A percentile compares a stretch with the other conserved stretches of the same genome.
Conservation (phyloP, 306 rosid species). For the Lathyrus oleraceus region DNA sequence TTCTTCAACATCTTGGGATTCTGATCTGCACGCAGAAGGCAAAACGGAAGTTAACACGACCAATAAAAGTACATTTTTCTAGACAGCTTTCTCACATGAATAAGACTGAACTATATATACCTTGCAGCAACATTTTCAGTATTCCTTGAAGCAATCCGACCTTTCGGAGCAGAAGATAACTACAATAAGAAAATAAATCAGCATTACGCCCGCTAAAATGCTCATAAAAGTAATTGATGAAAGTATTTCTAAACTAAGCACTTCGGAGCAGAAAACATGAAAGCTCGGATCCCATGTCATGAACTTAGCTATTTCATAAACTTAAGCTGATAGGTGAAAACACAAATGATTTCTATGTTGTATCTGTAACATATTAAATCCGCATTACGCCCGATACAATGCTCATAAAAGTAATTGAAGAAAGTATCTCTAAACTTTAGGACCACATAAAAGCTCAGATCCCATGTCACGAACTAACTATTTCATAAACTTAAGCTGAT, state of each 20-base stretch:
- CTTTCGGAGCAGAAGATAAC: constrained; percentile 98
- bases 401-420: constrained; percentile 5
- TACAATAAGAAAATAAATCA: constrained; percentile 35
- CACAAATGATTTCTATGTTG: no score
- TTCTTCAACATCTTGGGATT: constrained; percentile 75
- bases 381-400: constrained; percentile 23
- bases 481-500: background rate
- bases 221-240: constrained; percentile 6
- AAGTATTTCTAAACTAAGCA: background rate
- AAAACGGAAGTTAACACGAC: background rate
- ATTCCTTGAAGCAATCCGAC: constrained; percentile 78
- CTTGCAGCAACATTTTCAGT: constrained; percentile 59
- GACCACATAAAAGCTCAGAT: background rate
- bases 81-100: background rate
- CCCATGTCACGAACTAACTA: background rate
- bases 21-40: constrained; percentile 49
- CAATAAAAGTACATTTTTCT: background rate
- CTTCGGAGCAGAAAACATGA: background rate
- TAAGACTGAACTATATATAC: constrained; percentile 34
- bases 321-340: no score
- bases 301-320: no score
- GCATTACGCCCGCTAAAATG: constrained; percentile 30
- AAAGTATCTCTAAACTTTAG: background rate
- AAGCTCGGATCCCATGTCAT: no score
- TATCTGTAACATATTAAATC: background rate